phyloP scores from a whole-genome alignment of 2,329 filamentous ascomycete species.

The Rhytidhysteron rufulum region DNA sequence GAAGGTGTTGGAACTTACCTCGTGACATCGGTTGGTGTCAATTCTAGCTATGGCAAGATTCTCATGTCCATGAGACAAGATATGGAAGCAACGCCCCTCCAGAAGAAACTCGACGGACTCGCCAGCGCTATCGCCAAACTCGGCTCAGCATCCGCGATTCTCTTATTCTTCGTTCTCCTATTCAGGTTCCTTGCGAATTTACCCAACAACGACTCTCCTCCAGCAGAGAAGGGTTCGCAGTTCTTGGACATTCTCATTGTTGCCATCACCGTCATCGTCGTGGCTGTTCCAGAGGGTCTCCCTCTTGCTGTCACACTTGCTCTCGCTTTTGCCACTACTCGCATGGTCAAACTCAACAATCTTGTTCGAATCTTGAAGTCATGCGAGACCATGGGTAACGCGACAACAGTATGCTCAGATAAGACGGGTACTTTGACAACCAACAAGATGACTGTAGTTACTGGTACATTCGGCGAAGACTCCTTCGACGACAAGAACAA shows the following conservation, averaged over 20 bases:
- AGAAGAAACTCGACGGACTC: conserved; percentile 51
- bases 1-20: conserved; percentile 53
- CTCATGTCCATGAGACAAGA: conserved; percentile 53
- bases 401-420: conserved; percentile 34
- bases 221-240: conserved; percentile 29
- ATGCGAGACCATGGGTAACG: conserved; percentile 33
- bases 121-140: conserved; percentile 50
- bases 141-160: conserved; percentile 36
- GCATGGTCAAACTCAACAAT: conserved; percentile 34
- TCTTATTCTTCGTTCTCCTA: conserved; percentile 36
- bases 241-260: conserved; percentile 39
- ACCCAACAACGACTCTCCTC: conserved; percentile 19
- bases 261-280: conserved; percentile 37
- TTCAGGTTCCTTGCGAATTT: conserved; percentile 35
- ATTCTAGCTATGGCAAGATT: conserved; percentile 54
- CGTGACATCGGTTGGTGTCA: conserved; percentile 51
- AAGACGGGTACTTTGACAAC: conserved; percentile 35
- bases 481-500: conserved; percentile 49
- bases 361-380: conserved; percentile 32
- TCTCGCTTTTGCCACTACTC: conserved; percentile 25
- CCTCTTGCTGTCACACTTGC: conserved; percentile 25
- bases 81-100: conserved; percentile 50
- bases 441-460: conserved; percentile 42
- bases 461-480: conserved; percentile 30
- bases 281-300: conserved; percentile 37